Base-by-base conservation (phyloP, 371 early-diverging fungal species). In the Mucor plumbeus region DNA sequence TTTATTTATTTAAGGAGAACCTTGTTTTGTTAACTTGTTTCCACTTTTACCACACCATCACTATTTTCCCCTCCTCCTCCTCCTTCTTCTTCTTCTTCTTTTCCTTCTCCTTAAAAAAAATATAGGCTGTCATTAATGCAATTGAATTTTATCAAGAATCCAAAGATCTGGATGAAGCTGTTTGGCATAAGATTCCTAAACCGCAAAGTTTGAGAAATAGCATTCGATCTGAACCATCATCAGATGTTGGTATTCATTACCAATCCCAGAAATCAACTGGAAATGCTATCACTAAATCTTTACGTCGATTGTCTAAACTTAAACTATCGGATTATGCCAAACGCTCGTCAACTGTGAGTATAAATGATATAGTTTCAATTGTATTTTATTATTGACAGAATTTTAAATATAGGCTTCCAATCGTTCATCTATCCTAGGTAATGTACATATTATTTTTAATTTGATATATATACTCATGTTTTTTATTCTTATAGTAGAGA, bases 101-200 rank as follows among this genome's bases (percentile, higher is more conserved):
- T 0, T 14, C 39, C 41, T 59, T 21, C 67, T 54, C 61, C 67
- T 38, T 66, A 40, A 41, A 39, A 5, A 44, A 35, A 7, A 59
- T 33, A 4, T 65, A 74, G 74, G 74, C 74, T 67, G 74, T 74
- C 21, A 67, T 74, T 57, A 71, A 70, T 58, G 74, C 70, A 5
- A 74, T 74, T 58, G 71, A 67, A 40, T 74, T 74, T 53, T 74
- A 74, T 40, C 67, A 74, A 62, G 66, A 69, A 47, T 47, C 72
- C 38, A 69, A 66, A 63, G 60, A 65, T 40, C 33, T 48, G 5
- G 68, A 70, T 53, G 72, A 75, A 5, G 66, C 69, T 26, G 72
- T 75, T 7, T 75, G 75, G 75, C 69, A 75, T 58, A 75, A 72
- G 54, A 69, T 75, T 9, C 69, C 72, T 7, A 69, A 67, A 7